Base-by-base conservation (phyloP, 768 basidiomycete species). In the Xanthoconium purpureum region DNA sequence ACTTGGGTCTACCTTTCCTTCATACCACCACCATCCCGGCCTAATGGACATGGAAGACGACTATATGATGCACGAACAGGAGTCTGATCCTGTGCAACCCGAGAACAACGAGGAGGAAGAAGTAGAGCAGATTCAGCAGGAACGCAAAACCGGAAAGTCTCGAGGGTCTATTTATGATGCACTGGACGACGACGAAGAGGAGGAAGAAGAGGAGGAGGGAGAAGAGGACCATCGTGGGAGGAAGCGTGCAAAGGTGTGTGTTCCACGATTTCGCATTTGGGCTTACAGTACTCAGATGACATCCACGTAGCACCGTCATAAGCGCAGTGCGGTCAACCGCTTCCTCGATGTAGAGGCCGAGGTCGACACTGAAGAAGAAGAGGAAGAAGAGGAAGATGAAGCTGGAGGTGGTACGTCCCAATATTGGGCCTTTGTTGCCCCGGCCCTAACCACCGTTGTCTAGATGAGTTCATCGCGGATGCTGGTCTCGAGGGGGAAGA, bases 261-360 rank as follows among this genome's bases (percentile, higher is more conserved):
- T 64, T 38, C 28, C 50, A 46, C 35, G 30, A 42, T 54, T 20
- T 40, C 14, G 12, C 30, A 55, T 33, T 36, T 5, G 47, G 43
- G 58, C 58, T 38, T 53, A 24, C 24, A 24, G 24, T 24, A 20
- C 54, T 59, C 59, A 54, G 24, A 33, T 52, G 28, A 40, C 37
- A 18, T 42, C 36, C 57, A 44, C 43, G 47, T 50, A 86, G 84
- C 84, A 81, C 57, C 82, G 85, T 57, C 87, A 88, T 70, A 87
- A 82, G 72, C 82, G 83, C 48, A 74, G 75, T 52, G 77, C 79
- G 17, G 80, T 83, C 28, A 89, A 84, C 69, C 86, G 87, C 61
- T 99, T 94, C 86, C 78, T 98, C 63, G 97, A 98, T 83, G 81
- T 95, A 54, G 93, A 96, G 75, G 94, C 94, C 52, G 93, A 94